phyloP scores from a whole-genome alignment of 441 rosid genomes.

The Pelargonium australe region DNA sequence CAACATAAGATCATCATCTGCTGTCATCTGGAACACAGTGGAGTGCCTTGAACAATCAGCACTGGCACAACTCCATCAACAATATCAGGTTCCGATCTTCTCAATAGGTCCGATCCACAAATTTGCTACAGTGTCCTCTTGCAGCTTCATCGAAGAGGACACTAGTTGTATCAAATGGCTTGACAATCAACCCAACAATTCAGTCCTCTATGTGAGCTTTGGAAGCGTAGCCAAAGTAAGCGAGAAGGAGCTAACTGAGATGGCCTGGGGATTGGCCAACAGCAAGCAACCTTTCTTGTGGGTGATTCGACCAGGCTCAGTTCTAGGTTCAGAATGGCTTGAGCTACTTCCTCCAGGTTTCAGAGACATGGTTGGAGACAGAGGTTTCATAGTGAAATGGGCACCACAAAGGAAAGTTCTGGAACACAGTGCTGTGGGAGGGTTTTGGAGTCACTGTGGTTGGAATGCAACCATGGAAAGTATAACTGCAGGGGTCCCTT shows the following conservation, averaged over 20 bases:
- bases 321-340: conserved; percentile 27
- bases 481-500: conserved; percentile 46
- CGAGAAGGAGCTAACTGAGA: conserved; percentile 34
- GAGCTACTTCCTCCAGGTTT: conserved; percentile 33
- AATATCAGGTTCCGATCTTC: conserved; percentile 1
- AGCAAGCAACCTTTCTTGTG: conserved; percentile 42
- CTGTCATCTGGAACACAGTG: conserved; percentile 13
- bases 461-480: conserved; percentile 63
- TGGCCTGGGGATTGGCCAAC: conserved; percentile 48
- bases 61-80: conserved; percentile 2
- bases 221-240: conserved; percentile 38
- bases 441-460: conserved; percentile 53
- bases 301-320: conserved; percentile 44
- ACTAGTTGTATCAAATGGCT: too few species aligned
- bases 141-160: too few species aligned
- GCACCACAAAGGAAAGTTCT: conserved; percentile 50
- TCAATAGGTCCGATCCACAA: background rate
- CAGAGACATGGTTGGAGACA: conserved; percentile 24
- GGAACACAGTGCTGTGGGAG: conserved; percentile 38
- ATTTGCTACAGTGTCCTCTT: too few species aligned
- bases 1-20: background rate
- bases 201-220: conserved; percentile 14
- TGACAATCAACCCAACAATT: too few species aligned
- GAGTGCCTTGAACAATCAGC: conserved; percentile 7
- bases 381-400: conserved; percentile 50